Evolutionary conservation across 2,329 filamentous ascomycete genomes (phyloP), one percentile per base, ranked within the genome.

Genomic region (Exophiala phaeomuriformis): DNA sequence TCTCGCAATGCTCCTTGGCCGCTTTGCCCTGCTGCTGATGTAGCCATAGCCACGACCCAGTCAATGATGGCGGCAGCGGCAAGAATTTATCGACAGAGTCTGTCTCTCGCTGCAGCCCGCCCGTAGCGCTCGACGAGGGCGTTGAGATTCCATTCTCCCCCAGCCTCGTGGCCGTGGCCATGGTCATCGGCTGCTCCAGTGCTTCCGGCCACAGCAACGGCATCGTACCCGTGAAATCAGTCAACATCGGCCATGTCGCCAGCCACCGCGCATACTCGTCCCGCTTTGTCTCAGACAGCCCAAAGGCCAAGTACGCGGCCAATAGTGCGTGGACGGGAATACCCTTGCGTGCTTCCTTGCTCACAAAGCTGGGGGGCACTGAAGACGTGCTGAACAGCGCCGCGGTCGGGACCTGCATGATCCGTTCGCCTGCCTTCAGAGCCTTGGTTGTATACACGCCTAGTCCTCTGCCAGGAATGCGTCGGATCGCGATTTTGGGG

Each of bases 241-340:
- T 28, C 37, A 56, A n/a, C 28, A 12, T 30, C 7, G 58, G 58
- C 58, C 58, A 61, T 6, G 58, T 61, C 32, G 52, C 56, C 48
- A 54, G 54, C 58, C 58, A 61, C 2, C 28, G 27, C 29, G 45
- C 33, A 37, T 52, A 47, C 27, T 44, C 32, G 29, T 55, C 42
- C 10, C 27, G 39, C 27, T 44, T 41, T 5, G 48, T 35, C 6
- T 57, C 42, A 8, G 49, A 44, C 27, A 47, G 30, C 9, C 52
- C 55, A 42, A 61, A 59, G 7, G 58, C 51, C 9, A 61, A 36
- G 36, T 56, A 61, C 5, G 56, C 56, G 5, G 56, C 56, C 12
- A 61, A 35, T 30, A 56, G 51, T 5, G 53, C 58, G 35, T 61
- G 56, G n/a, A 57, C 53, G 3, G 56, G 53, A 9, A 61, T 46